Base-by-base conservation (phyloP, 805 yeast species). In the Metschnikowia drakensbergensis region DNA sequence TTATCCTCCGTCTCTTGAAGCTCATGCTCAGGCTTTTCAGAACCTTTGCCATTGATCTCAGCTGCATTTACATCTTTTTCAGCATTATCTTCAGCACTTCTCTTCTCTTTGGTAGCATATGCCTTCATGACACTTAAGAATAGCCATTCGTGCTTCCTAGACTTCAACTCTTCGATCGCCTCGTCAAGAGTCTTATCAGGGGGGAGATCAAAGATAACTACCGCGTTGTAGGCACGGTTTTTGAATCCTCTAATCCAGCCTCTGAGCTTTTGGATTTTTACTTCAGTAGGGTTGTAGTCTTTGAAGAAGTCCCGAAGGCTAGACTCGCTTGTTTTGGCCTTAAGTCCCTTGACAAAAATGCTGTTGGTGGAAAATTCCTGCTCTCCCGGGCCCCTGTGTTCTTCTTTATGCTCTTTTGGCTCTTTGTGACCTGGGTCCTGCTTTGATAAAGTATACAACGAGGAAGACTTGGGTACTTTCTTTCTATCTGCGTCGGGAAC, bases 211-310 rank as follows among this genome's bases (percentile, higher is more conserved):
- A 77, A 65, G 42, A 73, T 77, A 44, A 73, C 77, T 66, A 76
- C 74, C 45, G 87, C 88, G 45, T 77, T 74, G 10, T 74, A 73
- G 45, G 64, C 56, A 38, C 67, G 67, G 41, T 67, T 69, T 29
- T 63, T 64, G 51, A 71, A 63, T 29, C 58, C 57, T 37, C 59
- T 57, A 47, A 55, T 57, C 35, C 59, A 55, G 40, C 66, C 67
- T 44, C 55, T 58, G 35, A 69, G 69, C 56, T 71, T 75, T 58
- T 72, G 76, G 37, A 80, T 69, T 60, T 72, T 75, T 35, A 80
- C 71, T 37, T 73, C 78, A 32, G 67, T 66, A 8, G 84, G 81
- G 9, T 61, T 60, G 59, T 64, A 80, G 0, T 66, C 76, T 22
- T 65, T 41, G 46, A 54, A 78, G 55, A 64, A 73, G 11, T 64